A percentile compares a stretch with the other conserved stretches of the same genome.
Evolutionary conservation across 352 stramenopile species (phyloP).

Genomic region (Thraustochytrium striatum): DNA sequence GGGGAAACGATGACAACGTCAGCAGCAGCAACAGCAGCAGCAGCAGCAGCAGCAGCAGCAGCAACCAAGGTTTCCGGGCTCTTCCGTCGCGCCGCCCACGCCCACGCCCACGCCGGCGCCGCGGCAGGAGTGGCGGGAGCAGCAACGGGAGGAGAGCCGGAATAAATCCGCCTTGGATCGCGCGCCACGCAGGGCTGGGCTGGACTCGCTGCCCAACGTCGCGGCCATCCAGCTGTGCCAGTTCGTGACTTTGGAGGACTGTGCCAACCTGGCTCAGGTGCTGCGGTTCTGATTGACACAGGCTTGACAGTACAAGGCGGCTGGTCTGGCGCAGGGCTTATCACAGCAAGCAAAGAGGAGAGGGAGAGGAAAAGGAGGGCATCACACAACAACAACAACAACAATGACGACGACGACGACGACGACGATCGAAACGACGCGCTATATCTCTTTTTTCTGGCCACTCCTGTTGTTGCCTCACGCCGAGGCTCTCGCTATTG

Average conservation of each 20-base stretch:
- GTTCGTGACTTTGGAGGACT: conserved; percentile 5
- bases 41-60: neutral
- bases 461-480: too few species aligned
- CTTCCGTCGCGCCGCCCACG: neutral
- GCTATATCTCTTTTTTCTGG: neutral
- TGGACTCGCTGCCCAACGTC: neutral
- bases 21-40: too few species aligned
- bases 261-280: conserved; percentile 26
- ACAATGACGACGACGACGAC: neutral
- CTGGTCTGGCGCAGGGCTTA: neutral
- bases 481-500: neutral
- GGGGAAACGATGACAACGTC: neutral
- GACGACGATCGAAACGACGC: neutral
- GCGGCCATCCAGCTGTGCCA: neutral
- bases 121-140: neutral
- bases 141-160: neutral
- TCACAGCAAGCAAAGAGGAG: neutral
- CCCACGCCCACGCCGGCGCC: neutral
- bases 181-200: neutral
- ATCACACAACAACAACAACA: neutral
- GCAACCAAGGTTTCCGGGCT: neutral
- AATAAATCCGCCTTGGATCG: neutral
- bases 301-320: neutral
- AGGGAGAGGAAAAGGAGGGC: neutral
- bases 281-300: neutral